These are phyloP conservation scores for Pittosporum tobira DNA, from an alignment of 129 eudicot species.

Conservation along the genomic window DNA sequence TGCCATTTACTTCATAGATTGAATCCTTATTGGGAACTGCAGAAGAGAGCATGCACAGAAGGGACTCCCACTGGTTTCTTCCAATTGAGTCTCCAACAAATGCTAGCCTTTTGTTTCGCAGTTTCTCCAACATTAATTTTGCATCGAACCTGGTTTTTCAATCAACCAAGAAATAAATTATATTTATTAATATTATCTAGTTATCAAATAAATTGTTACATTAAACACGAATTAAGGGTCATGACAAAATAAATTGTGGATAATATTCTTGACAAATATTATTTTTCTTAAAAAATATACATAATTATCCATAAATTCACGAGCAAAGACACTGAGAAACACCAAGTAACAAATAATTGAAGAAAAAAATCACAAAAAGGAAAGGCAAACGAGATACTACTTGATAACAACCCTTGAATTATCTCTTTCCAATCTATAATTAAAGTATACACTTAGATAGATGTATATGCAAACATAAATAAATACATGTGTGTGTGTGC, in stretches of 20 bases:
- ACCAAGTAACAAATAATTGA: not conserved
- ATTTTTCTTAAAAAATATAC: not conserved
- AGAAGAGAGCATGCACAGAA: slow-evolving; percentile 78
- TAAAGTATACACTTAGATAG: no score
- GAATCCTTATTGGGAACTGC: slow-evolving; percentile 40
- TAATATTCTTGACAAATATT: no score
- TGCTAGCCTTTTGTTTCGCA: slow-evolving; percentile 68
- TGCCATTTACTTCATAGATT: slow-evolving; percentile 91
- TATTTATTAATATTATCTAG: not conserved
- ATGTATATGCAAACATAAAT: no score
- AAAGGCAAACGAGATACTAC: not conserved
- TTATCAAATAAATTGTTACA: no score
- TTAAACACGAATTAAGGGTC: no score
- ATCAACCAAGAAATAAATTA: not conserved
- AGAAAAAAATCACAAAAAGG: not conserved
- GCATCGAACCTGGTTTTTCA: slow-evolving; percentile 54
- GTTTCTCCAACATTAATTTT: slow-evolving; percentile 56
- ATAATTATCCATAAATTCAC: not conserved
- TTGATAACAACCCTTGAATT: not conserved
- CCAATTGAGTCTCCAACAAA: slow-evolving; percentile 96
- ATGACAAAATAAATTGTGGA: no score
- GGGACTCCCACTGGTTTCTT: slow-evolving; percentile 95
- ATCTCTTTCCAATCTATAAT: no score
- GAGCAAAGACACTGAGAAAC: not conserved
- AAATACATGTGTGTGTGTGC: no score